These are phyloP conservation scores for Biscogniauxia marginata DNA, from an alignment of 2,329 filamentous ascomycete species.

Conservation along the genomic window DNA sequence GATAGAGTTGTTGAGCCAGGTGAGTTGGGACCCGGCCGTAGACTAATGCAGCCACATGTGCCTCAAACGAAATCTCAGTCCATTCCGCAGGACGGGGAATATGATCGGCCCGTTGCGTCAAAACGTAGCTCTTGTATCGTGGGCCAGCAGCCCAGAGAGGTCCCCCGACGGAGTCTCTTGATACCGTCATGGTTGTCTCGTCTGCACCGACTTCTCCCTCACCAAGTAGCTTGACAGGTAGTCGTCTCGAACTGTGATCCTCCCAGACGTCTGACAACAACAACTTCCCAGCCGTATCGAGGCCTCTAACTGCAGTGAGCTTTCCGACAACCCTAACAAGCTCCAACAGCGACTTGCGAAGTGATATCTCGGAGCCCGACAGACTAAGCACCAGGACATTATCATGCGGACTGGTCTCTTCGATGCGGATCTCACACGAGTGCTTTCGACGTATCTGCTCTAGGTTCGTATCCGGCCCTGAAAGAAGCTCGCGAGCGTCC, in stretches of 20 bases:
- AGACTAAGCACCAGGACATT: slow-evolving; percentile 24
- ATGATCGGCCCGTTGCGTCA: slow-evolving; percentile 24
- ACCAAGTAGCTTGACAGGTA: slow-evolving; percentile 12
- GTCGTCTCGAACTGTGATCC: not conserved
- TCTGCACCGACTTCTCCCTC: slow-evolving; percentile 12
- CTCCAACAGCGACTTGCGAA: slow-evolving; percentile 26
- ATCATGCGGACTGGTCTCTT: slow-evolving; percentile 12
- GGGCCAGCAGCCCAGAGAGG: not conserved
- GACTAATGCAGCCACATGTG: slow-evolving; percentile 29
- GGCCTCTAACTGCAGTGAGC: slow-evolving; percentile 24
- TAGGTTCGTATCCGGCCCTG: slow-evolving; percentile 24
- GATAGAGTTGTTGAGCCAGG: slow-evolving; percentile 24
- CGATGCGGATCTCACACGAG: slow-evolving; percentile 23
- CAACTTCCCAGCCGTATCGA: slow-evolving; percentile 16
- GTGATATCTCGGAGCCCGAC: slow-evolving; percentile 25
- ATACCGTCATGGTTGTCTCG: slow-evolving; percentile 23
- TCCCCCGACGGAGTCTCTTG: not conserved
- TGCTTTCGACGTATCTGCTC: slow-evolving; percentile 24
- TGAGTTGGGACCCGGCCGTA: slow-evolving; percentile 24
- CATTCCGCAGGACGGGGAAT: slow-evolving; percentile 25
- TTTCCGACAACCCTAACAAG: slow-evolving; percentile 24
- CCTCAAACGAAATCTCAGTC: slow-evolving; percentile 28
- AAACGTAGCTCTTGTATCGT: slow-evolving; percentile 16
- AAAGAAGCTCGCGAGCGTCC: slow-evolving; percentile 21
- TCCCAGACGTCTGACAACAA: slow-evolving; percentile 19